Percentiles rank a stretch among this genome's conserved stretches.
Conservation (phyloP, 108 stramenopile species). For the Hondaea fermentalgiana region DNA sequence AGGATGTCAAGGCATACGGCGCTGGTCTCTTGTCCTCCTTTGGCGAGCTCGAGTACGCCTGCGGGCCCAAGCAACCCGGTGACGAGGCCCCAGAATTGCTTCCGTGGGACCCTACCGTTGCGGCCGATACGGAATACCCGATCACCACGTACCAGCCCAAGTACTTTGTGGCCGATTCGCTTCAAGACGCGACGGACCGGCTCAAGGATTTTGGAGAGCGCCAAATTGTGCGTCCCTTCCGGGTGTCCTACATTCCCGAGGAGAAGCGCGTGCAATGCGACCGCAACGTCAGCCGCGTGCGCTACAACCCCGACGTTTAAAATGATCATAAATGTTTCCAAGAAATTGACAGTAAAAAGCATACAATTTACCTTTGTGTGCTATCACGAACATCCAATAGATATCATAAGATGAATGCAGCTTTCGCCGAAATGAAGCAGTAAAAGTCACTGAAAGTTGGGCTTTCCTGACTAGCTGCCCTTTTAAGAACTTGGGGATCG, state of each 20-base stretch:
- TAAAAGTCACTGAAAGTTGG: too few relatives aligned
- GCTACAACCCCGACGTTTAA: neutral
- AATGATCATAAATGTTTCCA: neutral
- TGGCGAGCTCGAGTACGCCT: constrained; percentile 89
- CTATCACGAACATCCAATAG: too few relatives aligned
- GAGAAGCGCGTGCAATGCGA: constrained; percentile 74
- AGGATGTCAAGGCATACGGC: constrained; percentile 79
- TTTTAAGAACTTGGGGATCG: too few relatives aligned
- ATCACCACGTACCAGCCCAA: constrained; percentile 91
- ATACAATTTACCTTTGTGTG: too few relatives aligned
- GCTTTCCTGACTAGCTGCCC: too few relatives aligned
- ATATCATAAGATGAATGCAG: too few relatives aligned
- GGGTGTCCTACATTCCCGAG: constrained; percentile 73
- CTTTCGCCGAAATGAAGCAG: too few relatives aligned
- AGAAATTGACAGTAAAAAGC: neutral
- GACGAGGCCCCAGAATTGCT: constrained; percentile 56
- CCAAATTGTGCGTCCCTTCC: constrained; percentile 68
- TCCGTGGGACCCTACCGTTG: constrained; percentile 84
- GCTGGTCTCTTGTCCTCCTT: constrained; percentile 87
- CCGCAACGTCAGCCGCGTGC: neutral
- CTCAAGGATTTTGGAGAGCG: constrained; percentile 78
- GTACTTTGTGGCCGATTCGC: constrained; percentile 83
- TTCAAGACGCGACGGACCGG: constrained; percentile 70
- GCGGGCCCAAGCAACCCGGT: constrained; percentile 48
- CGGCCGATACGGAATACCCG: constrained; percentile 75